These are phyloP conservation scores for Chloranthus sessilifolius DNA, from an alignment of 164 flowering plant genomes.

Conservation along the genomic window DNA sequence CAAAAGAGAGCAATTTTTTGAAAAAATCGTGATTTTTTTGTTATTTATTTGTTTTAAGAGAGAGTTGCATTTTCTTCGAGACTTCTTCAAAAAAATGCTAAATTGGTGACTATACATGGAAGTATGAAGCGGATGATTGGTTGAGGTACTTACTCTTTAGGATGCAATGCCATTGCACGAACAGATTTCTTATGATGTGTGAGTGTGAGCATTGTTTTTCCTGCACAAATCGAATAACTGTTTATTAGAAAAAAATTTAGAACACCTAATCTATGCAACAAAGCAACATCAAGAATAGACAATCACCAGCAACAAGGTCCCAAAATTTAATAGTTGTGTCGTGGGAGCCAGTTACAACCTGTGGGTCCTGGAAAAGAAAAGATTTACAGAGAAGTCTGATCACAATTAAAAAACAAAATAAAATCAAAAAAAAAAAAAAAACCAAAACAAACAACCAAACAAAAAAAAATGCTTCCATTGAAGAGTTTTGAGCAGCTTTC, in stretches of 20 bases:
- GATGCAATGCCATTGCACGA: slow-evolving; percentile 94
- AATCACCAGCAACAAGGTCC: slow-evolving; percentile 89
- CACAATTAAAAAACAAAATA: not conserved
- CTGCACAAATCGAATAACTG: slow-evolving; percentile 27
- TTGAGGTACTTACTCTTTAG: slow-evolving; percentile 65
- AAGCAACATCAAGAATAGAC: slow-evolving; percentile 4
- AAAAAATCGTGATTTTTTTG: no score
- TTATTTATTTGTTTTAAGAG: no score
- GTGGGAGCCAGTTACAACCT: slow-evolving; percentile 97
- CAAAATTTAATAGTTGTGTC: slow-evolving; percentile 95
- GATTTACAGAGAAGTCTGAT: not conserved
- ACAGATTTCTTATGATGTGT: slow-evolving; percentile 99
- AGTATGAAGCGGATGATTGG: slow-evolving; percentile 3
- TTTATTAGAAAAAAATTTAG: not conserved
- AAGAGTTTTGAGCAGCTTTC: not conserved
- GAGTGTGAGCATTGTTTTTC: slow-evolving; percentile 83
- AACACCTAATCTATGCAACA: not conserved
- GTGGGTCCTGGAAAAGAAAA: slow-evolving; percentile 76
- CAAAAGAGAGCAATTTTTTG: no score
- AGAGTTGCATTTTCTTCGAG: no score
- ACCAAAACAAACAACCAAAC: not conserved
- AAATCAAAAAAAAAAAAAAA: not conserved
- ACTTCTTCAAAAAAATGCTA: no score
- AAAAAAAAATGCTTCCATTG: not conserved
- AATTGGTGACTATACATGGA: not conserved